Percentiles rank a stretch among this genome's conserved stretches.
These are phyloP conservation scores for Trichomonas tenax DNA, from an alignment of 208 protist species.

Conservation along the genomic window DNA sequence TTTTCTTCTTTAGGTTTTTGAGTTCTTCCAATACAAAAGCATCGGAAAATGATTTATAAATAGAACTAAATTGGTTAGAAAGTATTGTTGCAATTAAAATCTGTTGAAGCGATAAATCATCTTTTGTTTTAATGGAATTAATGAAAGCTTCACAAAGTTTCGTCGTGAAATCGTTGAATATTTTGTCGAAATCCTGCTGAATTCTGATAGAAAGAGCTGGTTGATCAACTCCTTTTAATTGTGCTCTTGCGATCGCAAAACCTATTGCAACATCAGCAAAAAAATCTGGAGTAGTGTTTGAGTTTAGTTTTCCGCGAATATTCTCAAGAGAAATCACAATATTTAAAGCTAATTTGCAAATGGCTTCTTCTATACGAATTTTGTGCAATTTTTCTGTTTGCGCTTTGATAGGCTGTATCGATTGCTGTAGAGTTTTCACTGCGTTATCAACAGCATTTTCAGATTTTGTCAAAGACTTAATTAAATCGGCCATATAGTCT, in stretches of 20 bases:
- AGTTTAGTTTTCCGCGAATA: neutral
- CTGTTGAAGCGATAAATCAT: neutral
- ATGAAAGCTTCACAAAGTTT: neutral
- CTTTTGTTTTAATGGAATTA: neutral
- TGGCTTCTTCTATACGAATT: neutral
- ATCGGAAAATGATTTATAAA: neutral
- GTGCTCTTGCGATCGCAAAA: neutral
- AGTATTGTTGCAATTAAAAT: neutral
- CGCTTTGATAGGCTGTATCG: neutral
- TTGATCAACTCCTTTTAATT: neutral
- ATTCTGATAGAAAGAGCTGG: neutral
- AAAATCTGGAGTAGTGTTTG: neutral
- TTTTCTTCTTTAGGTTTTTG: neutral
- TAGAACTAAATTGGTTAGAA: no score
- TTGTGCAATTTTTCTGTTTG: constrained; percentile 9
- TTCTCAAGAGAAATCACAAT: neutral
- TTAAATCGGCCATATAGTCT: neutral
- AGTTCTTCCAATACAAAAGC: neutral
- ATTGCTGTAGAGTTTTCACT: neutral
- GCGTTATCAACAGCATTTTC: neutral
- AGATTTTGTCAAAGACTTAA: neutral
- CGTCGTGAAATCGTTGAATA: neutral
- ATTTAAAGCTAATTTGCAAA: neutral
- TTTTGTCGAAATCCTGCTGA: neutral
- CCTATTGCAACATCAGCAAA: neutral